Evolutionary conservation across 2,329 filamentous ascomycete species (phyloP), one percentile per base, ranked within the genome.

Genomic region (Ascochyta fabae): DNA sequence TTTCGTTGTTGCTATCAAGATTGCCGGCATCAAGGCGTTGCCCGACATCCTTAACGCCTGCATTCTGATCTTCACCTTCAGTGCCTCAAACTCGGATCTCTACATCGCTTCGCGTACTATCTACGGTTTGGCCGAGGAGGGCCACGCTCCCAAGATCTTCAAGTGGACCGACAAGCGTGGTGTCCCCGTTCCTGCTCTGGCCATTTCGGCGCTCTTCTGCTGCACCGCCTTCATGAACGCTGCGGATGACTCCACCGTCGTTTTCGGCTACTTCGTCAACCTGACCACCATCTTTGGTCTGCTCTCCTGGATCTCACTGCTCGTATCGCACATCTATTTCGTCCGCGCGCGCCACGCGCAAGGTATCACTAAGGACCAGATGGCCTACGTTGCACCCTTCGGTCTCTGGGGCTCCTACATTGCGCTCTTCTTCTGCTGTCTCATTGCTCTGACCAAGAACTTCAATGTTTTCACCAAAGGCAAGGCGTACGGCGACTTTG

Each of bases 401-500:
- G 90, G 91, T n/a, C 77, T 86, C 34, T 83, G 73, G 58, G 91
- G 91, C 10, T 91, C 88, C 0, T 86, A 86, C 69, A 78, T 80
- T 56, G 88, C 88, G 0, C 81, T 95, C 2, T 78, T 81, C 68
- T 87, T 92, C 77, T 92, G 89, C 77, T 81, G 83, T 68, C 71
- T 95, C 31, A 89, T 95, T 58, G 84, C 88, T 1, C 71, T 96
- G 47, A 94, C 91, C 69, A 96, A 95, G 83, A 93, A 92, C 81
- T 95, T 86, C 76, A 81, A 84, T 52, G 87, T 89, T 56, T 95
- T 95, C 75, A 80, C 85, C 2, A 27, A 75, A 73, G 55, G 74
- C 66, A 42, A 41, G 7, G 45, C 59, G 72, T 80, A 81, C 53
- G 81, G 81, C 48, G 79, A 79, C 46, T 90, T 90, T 62, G 85